Evolutionary conservation across 2,329 filamentous ascomycete species (phyloP), one percentile per base, ranked within the genome.

Genomic region (Ascochyta viciae-villosae): DNA sequence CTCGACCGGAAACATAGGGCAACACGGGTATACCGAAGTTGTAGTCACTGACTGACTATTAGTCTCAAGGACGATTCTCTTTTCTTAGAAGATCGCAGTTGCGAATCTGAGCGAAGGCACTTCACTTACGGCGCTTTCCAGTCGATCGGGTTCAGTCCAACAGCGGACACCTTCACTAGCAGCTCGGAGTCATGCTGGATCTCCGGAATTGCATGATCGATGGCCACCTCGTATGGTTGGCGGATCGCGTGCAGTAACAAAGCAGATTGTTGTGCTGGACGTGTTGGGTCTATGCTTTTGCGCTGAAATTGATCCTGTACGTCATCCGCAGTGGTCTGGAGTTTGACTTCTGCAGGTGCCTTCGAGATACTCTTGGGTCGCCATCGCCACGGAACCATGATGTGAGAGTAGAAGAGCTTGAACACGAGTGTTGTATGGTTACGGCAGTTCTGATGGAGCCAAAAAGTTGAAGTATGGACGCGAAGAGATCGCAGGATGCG

Each of bases 101-200:
- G 33, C 6, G 31, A 19, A 24, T n/a, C 9, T 22, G 24, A 27
- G 33, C n/a, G 4, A 16, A 40, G n/a, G 13, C 7, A 29, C 22
- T 12, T 12, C 27, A 80, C 85, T 64, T 77, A 89, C 87, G 88
- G 86, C 56, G 86, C 83, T 77, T 90, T 90, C 86, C 86, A 90
- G 70, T 91, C 90, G 51, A 92, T 89, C 0, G 90, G 90, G 65
- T 92, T 92, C 34, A 92, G 76, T 0, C 89, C 89, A 63, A 91
- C 87, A 12, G 84, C 84, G 34, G 82, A 77, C 1, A 86, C 78
- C 67, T 83, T 83, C n/a, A 91, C 82, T 5, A 91, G 75, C 5
- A 90, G 74, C 64, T 91, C 86, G 39, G 77, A 76, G 46, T 78
- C 73, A 27, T 76, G 66, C 16, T 73, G 49, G n/a, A 80, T 62